phyloP scores from a whole-genome alignment of 371 early-diverging fungal species.

The Umbelopsis sp. region DNA sequence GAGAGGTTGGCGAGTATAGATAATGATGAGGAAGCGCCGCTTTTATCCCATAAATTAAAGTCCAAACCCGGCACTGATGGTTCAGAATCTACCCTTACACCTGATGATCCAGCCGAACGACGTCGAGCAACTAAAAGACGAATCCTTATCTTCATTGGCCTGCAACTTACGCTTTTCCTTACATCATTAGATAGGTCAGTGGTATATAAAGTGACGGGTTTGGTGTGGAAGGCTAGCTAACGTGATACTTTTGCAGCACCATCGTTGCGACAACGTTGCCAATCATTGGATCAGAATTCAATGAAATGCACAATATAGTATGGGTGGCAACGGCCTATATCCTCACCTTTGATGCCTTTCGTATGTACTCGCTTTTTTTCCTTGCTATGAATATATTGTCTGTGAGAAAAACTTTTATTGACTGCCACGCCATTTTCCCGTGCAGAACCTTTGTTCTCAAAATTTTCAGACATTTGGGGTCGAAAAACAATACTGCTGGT shows the following conservation, averaged over 20 bases:
- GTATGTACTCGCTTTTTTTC: conserved; percentile 29
- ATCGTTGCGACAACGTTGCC: conserved; percentile 78
- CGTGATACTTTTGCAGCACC: conserved; percentile 34
- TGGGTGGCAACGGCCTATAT: conserved; percentile 74
- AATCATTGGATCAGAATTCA: conserved; percentile 73
- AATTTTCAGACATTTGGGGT: conserved; percentile 77
- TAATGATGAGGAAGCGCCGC: too few species aligned
- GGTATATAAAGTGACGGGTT: too few species aligned
- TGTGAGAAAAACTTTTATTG: background rate
- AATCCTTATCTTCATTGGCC: conserved; percentile 41
- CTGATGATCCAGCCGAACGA: background rate
- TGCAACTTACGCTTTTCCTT: conserved; percentile 72
- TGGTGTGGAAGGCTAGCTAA: too few species aligned
- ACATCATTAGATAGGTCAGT: conserved; percentile 71
- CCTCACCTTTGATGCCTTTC: conserved; percentile 52
- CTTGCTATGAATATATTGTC: too few species aligned
- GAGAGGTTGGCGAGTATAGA: too few species aligned
- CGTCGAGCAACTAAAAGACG: background rate
- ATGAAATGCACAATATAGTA: conserved; percentile 57
- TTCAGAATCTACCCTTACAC: background rate
- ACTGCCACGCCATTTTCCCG: background rate
- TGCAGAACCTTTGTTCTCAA: conserved; percentile 58
- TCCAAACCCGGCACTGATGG: background rate
- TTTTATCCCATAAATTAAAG: background rate
- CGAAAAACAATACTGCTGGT: conserved; percentile 64